Evolutionary conservation across 345 rosid genomes (phyloP).

Genomic region (Eucalyptus tenuipes): DNA sequence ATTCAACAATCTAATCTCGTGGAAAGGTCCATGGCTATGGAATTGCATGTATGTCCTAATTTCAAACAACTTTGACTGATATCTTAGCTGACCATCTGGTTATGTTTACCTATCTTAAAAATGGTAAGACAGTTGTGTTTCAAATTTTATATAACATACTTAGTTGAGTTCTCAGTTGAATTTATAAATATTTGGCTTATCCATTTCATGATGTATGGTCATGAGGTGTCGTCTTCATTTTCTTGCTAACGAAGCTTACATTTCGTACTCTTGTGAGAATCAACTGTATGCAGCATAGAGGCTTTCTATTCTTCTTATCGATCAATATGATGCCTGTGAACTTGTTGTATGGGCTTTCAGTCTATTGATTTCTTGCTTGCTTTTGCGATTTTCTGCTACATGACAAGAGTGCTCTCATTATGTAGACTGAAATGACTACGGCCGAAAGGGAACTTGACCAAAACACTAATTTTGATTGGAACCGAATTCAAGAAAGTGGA

Average conservation of each 20-base stretch:
- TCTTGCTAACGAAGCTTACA: neutral
- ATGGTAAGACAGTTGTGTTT: neutral
- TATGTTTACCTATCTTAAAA: neutral
- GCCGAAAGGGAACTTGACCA: slow-evolving; percentile 99
- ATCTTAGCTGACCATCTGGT: neutral
- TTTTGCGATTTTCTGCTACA: neutral
- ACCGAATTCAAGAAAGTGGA: slow-evolving; percentile 98
- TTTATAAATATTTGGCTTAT: neutral
- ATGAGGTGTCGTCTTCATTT: neutral
- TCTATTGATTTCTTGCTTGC: neutral
- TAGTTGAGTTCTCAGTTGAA: neutral
- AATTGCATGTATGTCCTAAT: neutral
- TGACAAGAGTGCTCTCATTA: neutral
- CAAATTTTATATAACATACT: neutral
- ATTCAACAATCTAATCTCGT: neutral
- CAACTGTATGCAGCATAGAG: neutral
- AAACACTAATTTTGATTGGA: slow-evolving; percentile 95
- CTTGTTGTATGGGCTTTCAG: neutral
- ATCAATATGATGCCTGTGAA: neutral
- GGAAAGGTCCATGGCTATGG: neutral
- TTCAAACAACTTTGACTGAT: neutral
- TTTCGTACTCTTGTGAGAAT: neutral
- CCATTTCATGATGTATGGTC: neutral
- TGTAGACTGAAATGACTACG: slow-evolving; percentile 97
- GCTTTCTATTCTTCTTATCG: neutral